phyloP scores from a whole-genome alignment of 1,139 yeast genomes.

The Hyphopichia fennica region DNA sequence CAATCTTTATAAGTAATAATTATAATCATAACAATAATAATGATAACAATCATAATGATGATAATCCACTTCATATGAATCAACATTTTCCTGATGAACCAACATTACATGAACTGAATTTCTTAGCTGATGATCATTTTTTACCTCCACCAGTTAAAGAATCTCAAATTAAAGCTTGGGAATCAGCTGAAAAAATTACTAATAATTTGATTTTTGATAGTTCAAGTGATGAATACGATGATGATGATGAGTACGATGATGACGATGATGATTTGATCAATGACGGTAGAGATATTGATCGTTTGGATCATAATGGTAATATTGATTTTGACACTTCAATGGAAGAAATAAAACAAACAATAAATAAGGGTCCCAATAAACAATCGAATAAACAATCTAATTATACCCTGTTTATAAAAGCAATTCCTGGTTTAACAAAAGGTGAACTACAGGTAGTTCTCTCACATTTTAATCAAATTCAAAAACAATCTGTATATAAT shows the following conservation, averaged over 20 bases:
- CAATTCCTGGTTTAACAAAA: slow-evolving; percentile 44
- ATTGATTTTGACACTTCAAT: slow-evolving; percentile 3
- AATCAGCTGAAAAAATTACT: slow-evolving; percentile 43
- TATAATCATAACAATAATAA: too few relatives aligned
- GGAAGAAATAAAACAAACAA: slow-evolving; percentile 3
- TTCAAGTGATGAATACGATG: slow-evolving; percentile 26
- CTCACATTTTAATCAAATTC: slow-evolving; percentile 13
- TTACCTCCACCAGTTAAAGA: slow-evolving; percentile 28
- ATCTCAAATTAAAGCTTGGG: slow-evolving; percentile 50
- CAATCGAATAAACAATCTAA: background rate
- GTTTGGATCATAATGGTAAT: background rate
- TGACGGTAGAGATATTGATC: background rate
- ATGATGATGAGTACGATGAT: slow-evolving; percentile 19
- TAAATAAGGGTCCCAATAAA: slow-evolving; percentile 4
- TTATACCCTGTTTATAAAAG: slow-evolving; percentile 13
- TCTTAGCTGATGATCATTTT: slow-evolving; percentile 12
- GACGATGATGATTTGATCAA: slow-evolving; percentile 7
- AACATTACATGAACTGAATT: background rate
- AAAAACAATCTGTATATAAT: slow-evolving; percentile 4
- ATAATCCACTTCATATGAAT: background rate
- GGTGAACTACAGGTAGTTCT: slow-evolving; percentile 31
- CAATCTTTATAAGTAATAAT: slow-evolving; percentile 20
- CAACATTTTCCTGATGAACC: background rate
- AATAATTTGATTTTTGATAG: slow-evolving; percentile 37
- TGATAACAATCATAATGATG: background rate